These are phyloP conservation scores for Musa beccarii DNA, from an alignment of 176 grass and related monocot species.

Conservation along the genomic window DNA sequence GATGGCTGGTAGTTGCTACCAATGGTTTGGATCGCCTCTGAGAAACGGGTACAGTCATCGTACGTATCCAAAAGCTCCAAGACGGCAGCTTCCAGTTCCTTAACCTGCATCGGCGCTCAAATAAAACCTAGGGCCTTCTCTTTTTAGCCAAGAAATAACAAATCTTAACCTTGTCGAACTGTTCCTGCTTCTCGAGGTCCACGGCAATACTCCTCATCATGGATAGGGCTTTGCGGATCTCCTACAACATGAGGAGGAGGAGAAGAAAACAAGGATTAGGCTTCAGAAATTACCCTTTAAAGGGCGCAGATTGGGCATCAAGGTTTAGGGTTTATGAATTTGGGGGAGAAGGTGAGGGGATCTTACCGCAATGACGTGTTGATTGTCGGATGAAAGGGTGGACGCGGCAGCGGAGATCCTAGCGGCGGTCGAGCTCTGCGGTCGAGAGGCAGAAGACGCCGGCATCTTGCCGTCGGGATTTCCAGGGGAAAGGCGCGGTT, in stretches of 20 bases:
- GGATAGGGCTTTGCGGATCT: conserved; percentile 59
- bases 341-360: neutral
- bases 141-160: conserved; percentile 4
- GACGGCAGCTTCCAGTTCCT: conserved; percentile 40
- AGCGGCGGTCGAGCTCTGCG: neutral
- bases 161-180: conserved; percentile 35
- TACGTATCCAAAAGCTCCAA: conserved; percentile 54
- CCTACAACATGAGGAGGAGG: conserved; percentile 31
- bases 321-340: conserved; percentile 28
- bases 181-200: conserved; percentile 49
- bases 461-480: conserved; percentile 7
- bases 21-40: conserved; percentile 41
- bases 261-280: neutral
- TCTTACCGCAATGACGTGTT: conserved; percentile 46
- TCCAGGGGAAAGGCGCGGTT: neutral
- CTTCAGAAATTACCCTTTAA: neutral
- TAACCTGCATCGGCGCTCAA: conserved; percentile 39
- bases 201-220: conserved; percentile 57
- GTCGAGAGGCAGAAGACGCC: conserved; percentile 25
- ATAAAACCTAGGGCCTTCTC: neutral
- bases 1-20: conserved; percentile 49
- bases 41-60: conserved; percentile 43
- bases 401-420: conserved; percentile 38
- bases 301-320: conserved; percentile 11
- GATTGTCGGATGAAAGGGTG: conserved; percentile 32